Evolutionary conservation across 441 rosid species (phyloP).

Genomic region (Pelargonium australe): DNA sequence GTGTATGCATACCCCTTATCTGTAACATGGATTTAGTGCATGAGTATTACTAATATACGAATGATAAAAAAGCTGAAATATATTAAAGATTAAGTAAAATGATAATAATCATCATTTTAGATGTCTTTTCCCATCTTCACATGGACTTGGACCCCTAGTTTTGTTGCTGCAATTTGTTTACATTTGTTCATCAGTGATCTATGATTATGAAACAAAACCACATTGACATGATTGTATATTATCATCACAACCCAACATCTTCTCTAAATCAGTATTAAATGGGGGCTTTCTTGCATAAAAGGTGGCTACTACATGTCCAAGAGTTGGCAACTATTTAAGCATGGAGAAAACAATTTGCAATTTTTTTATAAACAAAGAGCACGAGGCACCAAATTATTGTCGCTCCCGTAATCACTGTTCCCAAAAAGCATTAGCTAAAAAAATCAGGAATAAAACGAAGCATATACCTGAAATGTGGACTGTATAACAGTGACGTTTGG

Average conservation of each 20-base stretch:
- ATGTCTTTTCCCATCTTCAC: neutral
- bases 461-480: constrained; percentile 85
- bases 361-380: too few relatives aligned
- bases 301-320: neutral
- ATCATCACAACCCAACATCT: neutral
- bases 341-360: neutral
- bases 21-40: constrained; percentile 25
- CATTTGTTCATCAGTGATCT: too few relatives aligned
- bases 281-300: neutral
- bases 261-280: neutral
- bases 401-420: neutral
- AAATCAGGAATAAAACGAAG: constrained; percentile 5
- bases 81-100: neutral
- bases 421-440: neutral
- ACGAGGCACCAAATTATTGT: too few relatives aligned
- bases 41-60: neutral
- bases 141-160: neutral
- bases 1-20: constrained; percentile 99
- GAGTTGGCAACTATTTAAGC: neutral
- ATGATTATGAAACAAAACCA: too few relatives aligned
- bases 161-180: too few relatives aligned
- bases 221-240: neutral
- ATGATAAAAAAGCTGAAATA: neutral
- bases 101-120: too few relatives aligned
- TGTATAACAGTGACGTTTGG: constrained; percentile 73